Percentiles rank a stretch among this genome's conserved stretches.
phyloP scores from a whole-genome alignment of 176 grass and related monocot genomes.

The Musa troglodytarum region DNA sequence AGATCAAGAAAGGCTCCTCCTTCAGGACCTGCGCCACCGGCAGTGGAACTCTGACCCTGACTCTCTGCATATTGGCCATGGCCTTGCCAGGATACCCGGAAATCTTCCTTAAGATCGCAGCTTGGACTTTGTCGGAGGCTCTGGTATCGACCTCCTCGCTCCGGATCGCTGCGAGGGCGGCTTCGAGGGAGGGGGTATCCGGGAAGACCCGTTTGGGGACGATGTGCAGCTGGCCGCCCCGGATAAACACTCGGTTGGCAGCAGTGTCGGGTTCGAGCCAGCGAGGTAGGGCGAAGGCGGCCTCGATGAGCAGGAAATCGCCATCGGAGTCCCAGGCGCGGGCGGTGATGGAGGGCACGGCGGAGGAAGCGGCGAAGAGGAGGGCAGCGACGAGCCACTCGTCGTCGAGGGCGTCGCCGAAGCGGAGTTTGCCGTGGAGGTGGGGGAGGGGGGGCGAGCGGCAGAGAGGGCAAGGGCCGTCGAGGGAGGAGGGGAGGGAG shows the following conservation, averaged over 20 bases:
- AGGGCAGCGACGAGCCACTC: slow-evolving; percentile 82
- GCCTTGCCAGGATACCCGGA: slow-evolving; percentile 51
- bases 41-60: slow-evolving; percentile 45
- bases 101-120: slow-evolving; percentile 48
- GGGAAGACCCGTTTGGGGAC: slow-evolving; percentile 47
- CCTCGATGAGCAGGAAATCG: slow-evolving; percentile 96
- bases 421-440: slow-evolving; percentile 66
- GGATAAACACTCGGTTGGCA: slow-evolving; percentile 74
- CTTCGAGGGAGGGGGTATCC: slow-evolving; percentile 33
- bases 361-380: slow-evolving; percentile 50
- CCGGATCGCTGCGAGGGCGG: slow-evolving; percentile 40
- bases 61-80: slow-evolving; percentile 59
- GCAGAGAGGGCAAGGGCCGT: slow-evolving; percentile 50
- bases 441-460: slow-evolving; percentile 45
- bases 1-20: slow-evolving; percentile 68
- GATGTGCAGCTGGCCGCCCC: slow-evolving; percentile 70
- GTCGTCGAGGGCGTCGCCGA: slow-evolving; percentile 70
- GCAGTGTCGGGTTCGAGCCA: slow-evolving; percentile 73
- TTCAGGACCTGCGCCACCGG: slow-evolving; percentile 74
- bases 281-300: slow-evolving; percentile 65
- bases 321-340: slow-evolving; percentile 85
- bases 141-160: slow-evolving; percentile 44
- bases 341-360: slow-evolving; percentile 30
- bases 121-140: slow-evolving; percentile 53
- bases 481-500: slow-evolving; percentile 36